Conservation (phyloP, 2,329 filamentous ascomycete genomes). For the Colletotrichum sp. region DNA sequence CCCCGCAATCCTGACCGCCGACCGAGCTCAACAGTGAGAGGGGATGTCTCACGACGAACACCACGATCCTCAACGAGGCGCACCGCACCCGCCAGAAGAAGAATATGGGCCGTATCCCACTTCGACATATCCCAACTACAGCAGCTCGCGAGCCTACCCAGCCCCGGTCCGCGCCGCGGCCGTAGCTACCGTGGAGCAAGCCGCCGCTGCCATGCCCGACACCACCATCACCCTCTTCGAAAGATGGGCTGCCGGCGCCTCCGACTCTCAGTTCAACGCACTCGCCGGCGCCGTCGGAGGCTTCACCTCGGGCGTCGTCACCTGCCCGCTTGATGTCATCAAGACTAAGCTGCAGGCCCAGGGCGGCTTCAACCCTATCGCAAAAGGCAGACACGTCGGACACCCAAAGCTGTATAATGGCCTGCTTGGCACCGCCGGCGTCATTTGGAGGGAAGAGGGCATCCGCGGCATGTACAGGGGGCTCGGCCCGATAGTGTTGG, state of each 20-base stretch:
- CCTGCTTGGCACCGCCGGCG: conserved; percentile 81
- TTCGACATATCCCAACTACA: conserved; percentile 24
- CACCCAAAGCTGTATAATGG: conserved; percentile 78
- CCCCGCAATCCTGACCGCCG: not conserved
- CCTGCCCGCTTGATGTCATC: conserved; percentile 97
- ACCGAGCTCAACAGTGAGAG: conserved; percentile 8
- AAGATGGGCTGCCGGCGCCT: conserved; percentile 60
- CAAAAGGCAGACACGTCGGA: conserved; percentile 52
- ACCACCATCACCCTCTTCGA: conserved; percentile 50
- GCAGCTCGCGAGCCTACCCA: conserved; percentile 22
- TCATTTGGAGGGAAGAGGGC: conserved; percentile 90
- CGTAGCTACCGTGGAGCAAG: conserved; percentile 6
- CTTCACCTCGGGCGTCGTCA: conserved; percentile 91
- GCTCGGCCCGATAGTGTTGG: conserved; percentile 90
- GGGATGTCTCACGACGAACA: conserved; percentile 60
- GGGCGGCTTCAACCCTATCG: conserved; percentile 73
- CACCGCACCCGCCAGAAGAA: conserved; percentile 32
- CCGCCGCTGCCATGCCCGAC: conserved; percentile 23
- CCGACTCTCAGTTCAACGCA: conserved; percentile 76
- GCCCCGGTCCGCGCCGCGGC: conserved; percentile 13
- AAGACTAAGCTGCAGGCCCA: conserved; percentile 98
- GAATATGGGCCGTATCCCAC: conserved; percentile 40
- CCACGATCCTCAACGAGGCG: conserved; percentile 29
- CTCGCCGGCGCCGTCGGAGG: conserved; percentile 88
- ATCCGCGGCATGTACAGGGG: conserved; percentile 91